Evolutionary conservation across 2,329 filamentous ascomycete genomes (phyloP), one percentile per base, ranked within the genome.

Genomic region (Aspergillus spinulosporus): DNA sequence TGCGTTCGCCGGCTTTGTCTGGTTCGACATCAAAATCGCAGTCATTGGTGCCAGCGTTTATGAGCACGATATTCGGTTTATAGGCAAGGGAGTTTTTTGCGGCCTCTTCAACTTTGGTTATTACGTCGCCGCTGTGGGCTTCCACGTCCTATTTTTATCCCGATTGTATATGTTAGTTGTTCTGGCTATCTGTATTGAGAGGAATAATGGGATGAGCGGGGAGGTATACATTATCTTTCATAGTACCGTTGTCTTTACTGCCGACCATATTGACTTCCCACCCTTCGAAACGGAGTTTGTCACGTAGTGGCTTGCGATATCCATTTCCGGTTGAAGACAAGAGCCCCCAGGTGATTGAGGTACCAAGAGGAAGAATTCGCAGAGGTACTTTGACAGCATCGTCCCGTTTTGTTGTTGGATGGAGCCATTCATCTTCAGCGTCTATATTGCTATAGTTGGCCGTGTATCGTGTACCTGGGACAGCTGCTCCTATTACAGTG

Each of bases 221-320:
- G 4, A 12, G 34, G n/a, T 37, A 12, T 53, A 67, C 69, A 39
- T 67, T 65, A 14, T 62, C 59, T 2, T 28, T n/a, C 60, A 62
- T 62, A 12, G 14, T 51, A n/a, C 58, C 58, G n/a, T 59, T 15
- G 29, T 36, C 50, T 26, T 52, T 50, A 21, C 36, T 53, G 12
- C 60, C 60, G n/a, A 62, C 54, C 60, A 62, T 62, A 26, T 56
- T 48, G n/a, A 59, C 56, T 11, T 58, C 45, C 46, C 51, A 59
- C 1, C 60, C 60, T 14, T 57, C 45, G 6, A 31, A 54, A 2
- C 52, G 50, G 3, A 62, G 32, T 32, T 47, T 37, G 12, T 60
- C 48, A 0, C 56, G 53, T 12, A 62, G 44, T 7, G 51, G 40
- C n/a, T 59, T 55, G 3, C 60, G 56, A 34, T 61, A 62, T 2